phyloP scores from a whole-genome alignment of 2,329 filamentous ascomycete genomes.

The Aspergillus sp. region DNA sequence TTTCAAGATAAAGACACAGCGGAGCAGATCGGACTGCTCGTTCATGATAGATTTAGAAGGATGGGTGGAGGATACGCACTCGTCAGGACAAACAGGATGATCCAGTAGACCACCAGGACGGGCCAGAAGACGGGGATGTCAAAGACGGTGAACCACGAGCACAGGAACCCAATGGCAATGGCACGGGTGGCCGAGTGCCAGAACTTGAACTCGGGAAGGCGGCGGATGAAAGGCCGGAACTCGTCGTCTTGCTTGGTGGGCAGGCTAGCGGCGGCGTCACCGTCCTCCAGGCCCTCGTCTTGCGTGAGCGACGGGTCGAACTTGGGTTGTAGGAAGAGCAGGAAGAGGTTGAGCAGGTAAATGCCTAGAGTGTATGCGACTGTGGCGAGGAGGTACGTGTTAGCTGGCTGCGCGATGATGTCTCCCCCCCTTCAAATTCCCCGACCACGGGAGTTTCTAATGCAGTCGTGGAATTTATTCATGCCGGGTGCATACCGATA shows the following conservation, averaged over 20 bases:
- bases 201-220: constrained; percentile 99
- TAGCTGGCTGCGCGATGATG: constrained; percentile 2
- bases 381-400: constrained; percentile 36
- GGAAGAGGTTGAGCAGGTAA: constrained; percentile 98
- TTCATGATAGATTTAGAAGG: neutral
- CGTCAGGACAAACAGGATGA: constrained; percentile 92
- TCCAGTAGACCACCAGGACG: constrained; percentile 96
- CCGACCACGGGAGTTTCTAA: neutral
- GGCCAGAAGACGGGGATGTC: constrained; percentile 99
- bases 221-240: constrained; percentile 94
- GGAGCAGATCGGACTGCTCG: neutral
- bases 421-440: constrained; percentile 2
- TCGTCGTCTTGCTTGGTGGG: constrained; percentile 97
- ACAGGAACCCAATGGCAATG: constrained; percentile 76
- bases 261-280: constrained; percentile 69
- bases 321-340: constrained; percentile 96
- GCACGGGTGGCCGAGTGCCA: constrained; percentile 95
- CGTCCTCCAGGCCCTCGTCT: constrained; percentile 96
- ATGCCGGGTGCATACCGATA: constrained; percentile 65
- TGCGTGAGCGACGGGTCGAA: constrained; percentile 96
- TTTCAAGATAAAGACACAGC: neutral
- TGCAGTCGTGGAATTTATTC: neutral
- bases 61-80: constrained; percentile 60
- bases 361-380: constrained; percentile 97
- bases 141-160: constrained; percentile 92